Conservation (phyloP, 768 basidiomycete species). For the Collybia mongolica region DNA sequence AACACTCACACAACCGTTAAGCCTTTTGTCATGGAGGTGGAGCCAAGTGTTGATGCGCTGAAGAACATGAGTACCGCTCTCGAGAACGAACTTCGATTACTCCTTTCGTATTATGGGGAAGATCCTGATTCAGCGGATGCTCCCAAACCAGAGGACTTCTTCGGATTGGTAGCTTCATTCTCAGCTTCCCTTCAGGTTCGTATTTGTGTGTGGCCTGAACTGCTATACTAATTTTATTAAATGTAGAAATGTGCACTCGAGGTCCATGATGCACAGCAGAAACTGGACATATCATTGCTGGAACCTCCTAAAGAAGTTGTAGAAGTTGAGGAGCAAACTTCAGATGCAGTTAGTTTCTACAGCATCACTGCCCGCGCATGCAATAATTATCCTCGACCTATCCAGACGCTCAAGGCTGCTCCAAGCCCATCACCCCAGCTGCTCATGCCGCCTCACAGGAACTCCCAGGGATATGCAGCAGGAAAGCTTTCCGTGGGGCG, state of each 20-base stretch:
- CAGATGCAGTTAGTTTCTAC: conserved; percentile 20
- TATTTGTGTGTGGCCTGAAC: not conserved
- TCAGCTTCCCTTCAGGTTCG: conserved; percentile 68
- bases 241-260: conserved; percentile 71
- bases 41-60: conserved; percentile 60
- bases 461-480: conserved; percentile 39
- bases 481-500: conserved; percentile 60
- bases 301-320: conserved; percentile 17
- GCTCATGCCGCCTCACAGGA: conserved; percentile 26
- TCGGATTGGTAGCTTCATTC: conserved; percentile 72
- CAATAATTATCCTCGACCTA: conserved; percentile 6
- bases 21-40: conserved; percentile 51
- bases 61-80: conserved; percentile 57
- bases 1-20: conserved; percentile 17
- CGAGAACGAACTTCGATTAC: conserved; percentile 54
- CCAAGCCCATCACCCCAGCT: conserved; percentile 21
- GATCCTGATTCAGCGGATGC: conserved; percentile 59
- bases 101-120: conserved; percentile 80
- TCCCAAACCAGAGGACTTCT: conserved; percentile 81
- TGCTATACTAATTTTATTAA: not conserved
- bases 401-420: conserved; percentile 42
- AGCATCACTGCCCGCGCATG: not conserved
- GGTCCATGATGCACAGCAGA: conserved; percentile 50
- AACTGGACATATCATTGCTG: conserved; percentile 23
- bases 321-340: conserved; percentile 16